phyloP scores from a whole-genome alignment of 805 yeast genomes.

The Metschnikowia vanudenii region DNA sequence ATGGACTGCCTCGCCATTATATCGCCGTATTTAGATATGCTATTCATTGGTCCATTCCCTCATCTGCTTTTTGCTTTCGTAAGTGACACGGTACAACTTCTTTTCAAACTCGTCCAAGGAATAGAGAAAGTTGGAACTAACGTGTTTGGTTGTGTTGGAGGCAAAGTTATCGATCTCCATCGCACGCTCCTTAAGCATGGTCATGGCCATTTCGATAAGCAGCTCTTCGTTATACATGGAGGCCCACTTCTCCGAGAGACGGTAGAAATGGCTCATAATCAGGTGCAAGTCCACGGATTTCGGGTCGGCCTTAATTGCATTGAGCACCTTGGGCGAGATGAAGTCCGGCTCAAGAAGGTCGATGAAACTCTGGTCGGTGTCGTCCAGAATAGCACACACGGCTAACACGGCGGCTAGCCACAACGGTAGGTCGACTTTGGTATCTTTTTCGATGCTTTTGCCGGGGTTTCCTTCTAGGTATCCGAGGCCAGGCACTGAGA shows the following conservation, averaged over 20 bases:
- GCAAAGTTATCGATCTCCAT: slow-evolving; percentile 73
- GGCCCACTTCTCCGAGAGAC: slow-evolving; percentile 75
- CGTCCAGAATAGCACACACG: slow-evolving; percentile 32
- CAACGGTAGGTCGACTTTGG: slow-evolving; percentile 75
- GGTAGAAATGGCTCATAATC: slow-evolving; percentile 64
- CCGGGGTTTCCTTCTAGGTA: slow-evolving; percentile 79
- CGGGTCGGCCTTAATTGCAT: slow-evolving; percentile 79
- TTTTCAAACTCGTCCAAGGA: slow-evolving; percentile 79
- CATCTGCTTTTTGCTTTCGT: slow-evolving; percentile 45
- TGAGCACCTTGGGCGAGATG: slow-evolving; percentile 61
- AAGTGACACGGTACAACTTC: slow-evolving; percentile 51
- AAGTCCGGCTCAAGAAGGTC: slow-evolving; percentile 71
- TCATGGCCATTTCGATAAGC: slow-evolving; percentile 48
- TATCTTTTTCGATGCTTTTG: slow-evolving; percentile 52
- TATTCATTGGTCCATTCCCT: slow-evolving; percentile 33
- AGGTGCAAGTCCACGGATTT: slow-evolving; percentile 63
- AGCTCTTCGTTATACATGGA: slow-evolving; percentile 64
- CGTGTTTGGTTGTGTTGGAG: slow-evolving; percentile 48
- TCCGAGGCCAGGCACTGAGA: slow-evolving; percentile 83
- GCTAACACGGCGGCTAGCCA: slow-evolving; percentile 89
- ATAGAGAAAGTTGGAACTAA: slow-evolving; percentile 52
- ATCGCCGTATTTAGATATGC: too few species aligned
- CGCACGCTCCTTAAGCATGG: slow-evolving; percentile 63
- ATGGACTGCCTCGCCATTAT: too few species aligned
- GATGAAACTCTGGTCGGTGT: slow-evolving; percentile 51